Base-by-base conservation (phyloP, 2,329 filamentous ascomycete genomes). In the Daldinia sp. region DNA sequence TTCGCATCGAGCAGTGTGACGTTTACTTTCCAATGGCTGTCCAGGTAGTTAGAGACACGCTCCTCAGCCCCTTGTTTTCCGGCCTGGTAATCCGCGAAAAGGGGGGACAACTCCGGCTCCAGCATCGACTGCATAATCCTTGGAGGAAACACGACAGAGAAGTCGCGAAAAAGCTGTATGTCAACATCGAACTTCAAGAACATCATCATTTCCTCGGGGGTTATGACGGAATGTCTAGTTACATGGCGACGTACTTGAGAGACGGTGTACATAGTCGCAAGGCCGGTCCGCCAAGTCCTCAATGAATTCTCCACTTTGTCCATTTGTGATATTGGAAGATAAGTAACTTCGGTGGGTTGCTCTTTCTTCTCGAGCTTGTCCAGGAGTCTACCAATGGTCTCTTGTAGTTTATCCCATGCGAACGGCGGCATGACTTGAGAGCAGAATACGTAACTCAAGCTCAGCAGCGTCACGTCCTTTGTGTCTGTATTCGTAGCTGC, bases 21-120 rank as follows among this genome's bases (percentile, higher is more conserved):
- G 15, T 69, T 68, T 10, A 63, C 48, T 23, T 58, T 66, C 65
- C 65, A 69, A 32, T 64, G 34, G 10, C 39, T 48, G 30, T 69
- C 25, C 11, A 68, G 27, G 49, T 70, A 47, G 13, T 45, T 5
- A 8, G 17, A 19, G 19, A 68, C 49, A 8, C 17, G 35, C 25
- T 60, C 17, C n/a, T 3, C n/a, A 9, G 45, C 35, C 5, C 23
- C 21, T 30, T 10, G 5, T 2, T 41, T 19, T 39, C 37, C 15
- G 3, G 8, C 35, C 13, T n/a, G 35, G 21, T 57, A 51, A 27
- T 50, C 25, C 7, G 19, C 5, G 11, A 59, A 43, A 15, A 61
- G 54, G 8, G 57, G 9, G 5, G 50, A 56, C 1, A 66, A 39
- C 25, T 52, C 58, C 9, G 64, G 62, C 43, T 66, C 56, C 32